phyloP scores from a whole-genome alignment of 2,329 filamentous ascomycete genomes.

The Fusarium papillatum region DNA sequence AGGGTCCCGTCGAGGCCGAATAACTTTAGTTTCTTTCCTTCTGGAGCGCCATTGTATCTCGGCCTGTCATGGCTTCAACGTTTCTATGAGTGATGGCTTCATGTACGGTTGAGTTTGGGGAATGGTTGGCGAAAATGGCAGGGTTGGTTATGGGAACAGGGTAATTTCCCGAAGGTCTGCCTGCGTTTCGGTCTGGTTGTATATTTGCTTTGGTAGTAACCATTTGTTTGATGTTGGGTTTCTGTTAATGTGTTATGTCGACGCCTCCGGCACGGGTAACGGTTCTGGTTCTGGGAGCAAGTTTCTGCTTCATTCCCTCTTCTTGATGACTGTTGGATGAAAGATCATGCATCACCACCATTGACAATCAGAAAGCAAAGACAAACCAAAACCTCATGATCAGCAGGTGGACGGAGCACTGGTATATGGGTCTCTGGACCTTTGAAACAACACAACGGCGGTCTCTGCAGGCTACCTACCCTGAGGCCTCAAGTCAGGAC shows the following conservation, averaged over 20 bases:
- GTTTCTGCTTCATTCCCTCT: neutral
- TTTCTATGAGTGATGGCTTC: slow-evolving; percentile 11
- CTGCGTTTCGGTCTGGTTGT: slow-evolving; percentile 28
- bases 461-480: neutral
- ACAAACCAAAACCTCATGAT: neutral
- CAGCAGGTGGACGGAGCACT: neutral
- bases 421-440: neutral
- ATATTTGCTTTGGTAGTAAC: slow-evolving; percentile 36
- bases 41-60: neutral
- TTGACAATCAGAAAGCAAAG: neutral
- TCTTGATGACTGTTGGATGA: neutral
- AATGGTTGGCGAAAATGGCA: slow-evolving; percentile 40
- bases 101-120: slow-evolving; percentile 19
- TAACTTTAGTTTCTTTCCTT: slow-evolving; percentile 3
- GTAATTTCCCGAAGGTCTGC: slow-evolving; percentile 26
- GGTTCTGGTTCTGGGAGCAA: too few relatives aligned
- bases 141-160: slow-evolving; percentile 24
- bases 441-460: neutral
- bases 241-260: neutral
- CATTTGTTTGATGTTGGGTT: slow-evolving; percentile 9
- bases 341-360: neutral
- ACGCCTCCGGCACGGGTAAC: neutral
- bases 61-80: neutral
- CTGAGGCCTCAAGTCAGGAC: neutral
- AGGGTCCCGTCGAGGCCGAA: slow-evolving; percentile 52